phyloP scores from a whole-genome alignment of 129 eudicot species.

The Chrysanthemum makinoi region DNA sequence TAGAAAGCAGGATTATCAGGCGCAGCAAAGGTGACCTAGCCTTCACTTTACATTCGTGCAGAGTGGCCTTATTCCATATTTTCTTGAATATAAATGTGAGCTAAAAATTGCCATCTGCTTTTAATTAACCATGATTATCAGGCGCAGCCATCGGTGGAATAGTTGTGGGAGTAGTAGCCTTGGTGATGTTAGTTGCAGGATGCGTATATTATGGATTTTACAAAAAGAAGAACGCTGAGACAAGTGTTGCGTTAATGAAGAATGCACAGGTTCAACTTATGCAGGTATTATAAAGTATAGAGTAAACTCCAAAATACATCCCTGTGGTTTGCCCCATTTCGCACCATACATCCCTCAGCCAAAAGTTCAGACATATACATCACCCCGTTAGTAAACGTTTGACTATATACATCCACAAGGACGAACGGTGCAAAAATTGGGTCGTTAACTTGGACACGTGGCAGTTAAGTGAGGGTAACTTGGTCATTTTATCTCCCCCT shows the following conservation, averaged over 20 bases:
- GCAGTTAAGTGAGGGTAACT: too few species aligned
- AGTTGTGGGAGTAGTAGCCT: constrained; percentile 51
- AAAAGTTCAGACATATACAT: too few species aligned
- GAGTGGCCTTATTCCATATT: constrained; percentile 26
- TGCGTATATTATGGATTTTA: constrained; percentile 40
- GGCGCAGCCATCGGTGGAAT: constrained; percentile 70
- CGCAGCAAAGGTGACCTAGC: too few species aligned
- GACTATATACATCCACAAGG: too few species aligned
- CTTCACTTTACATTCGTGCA: neutral
- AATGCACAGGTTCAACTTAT: constrained; percentile 43
- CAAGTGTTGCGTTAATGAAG: constrained; percentile 38
- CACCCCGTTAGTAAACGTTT: too few species aligned
- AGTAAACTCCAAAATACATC: too few species aligned
- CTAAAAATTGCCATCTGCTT: constrained; percentile 28
- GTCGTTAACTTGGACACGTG: too few species aligned
- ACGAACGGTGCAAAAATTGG: too few species aligned
- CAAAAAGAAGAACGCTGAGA: constrained; percentile 46
- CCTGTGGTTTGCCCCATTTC: too few species aligned
- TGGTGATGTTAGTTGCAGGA: constrained; percentile 45
- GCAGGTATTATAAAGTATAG: constrained; percentile 16
- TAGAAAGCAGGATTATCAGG: constrained; percentile 11
- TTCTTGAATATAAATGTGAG: constrained; percentile 18
- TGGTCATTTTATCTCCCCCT: too few species aligned
- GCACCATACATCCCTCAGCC: too few species aligned
- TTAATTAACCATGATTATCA: constrained; percentile 22